Base-by-base conservation (phyloP, 2,329 filamentous ascomycete species). In the Tolypocladium endophyticum region DNA sequence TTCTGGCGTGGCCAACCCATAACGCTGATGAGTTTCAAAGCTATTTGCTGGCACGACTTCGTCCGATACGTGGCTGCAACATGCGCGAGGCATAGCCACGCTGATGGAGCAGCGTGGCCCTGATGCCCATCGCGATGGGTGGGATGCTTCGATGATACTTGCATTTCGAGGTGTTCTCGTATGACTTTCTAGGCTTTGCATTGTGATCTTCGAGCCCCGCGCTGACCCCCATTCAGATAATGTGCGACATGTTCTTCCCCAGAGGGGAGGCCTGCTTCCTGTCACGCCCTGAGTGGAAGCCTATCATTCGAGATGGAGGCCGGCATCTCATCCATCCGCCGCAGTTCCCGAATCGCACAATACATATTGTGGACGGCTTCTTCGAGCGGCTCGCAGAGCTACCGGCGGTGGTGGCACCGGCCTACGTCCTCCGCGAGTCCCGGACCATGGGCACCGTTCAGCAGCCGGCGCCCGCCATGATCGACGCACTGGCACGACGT, bases 1-100 rank as follows among this genome's bases (percentile, higher is more conserved):
- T 36, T 14, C 4, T 50, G 20, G 20, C 6, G 20, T 23, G 7
- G 20, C 11, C 11, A 33, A 2, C 20, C 12, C 3, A 2, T 54
- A 12, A 2, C 58, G 57, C 63, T 66, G 54, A 66, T 62, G 12
- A 11, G 41, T 38, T 55, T n/a, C 7, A 36, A 47, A 76, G 74
- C 65, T 76, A n/a, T 77, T 77, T 64, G 74, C 75, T 5, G 75
- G 74, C n/a, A 77, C 74, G 8, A 65, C 63, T 30, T 64, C 69
- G 38, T 60, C 73, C 5, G 64, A 69, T 39, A 73, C 70, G 43
- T 77, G 74, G 74, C 67, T 74, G 61, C 69, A 72, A 57, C 75
- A 77, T 62, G 73, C 74, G 14, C 68, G 66, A 38, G 74, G 74
- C 28, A 72, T 76, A 55, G 68, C 70, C 8, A 66, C 65, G n/a